Percentiles rank a stretch among this genome's conserved stretches.
Conservation (phyloP, 257 asterid species). For the Craterostigma plantagineum region DNA sequence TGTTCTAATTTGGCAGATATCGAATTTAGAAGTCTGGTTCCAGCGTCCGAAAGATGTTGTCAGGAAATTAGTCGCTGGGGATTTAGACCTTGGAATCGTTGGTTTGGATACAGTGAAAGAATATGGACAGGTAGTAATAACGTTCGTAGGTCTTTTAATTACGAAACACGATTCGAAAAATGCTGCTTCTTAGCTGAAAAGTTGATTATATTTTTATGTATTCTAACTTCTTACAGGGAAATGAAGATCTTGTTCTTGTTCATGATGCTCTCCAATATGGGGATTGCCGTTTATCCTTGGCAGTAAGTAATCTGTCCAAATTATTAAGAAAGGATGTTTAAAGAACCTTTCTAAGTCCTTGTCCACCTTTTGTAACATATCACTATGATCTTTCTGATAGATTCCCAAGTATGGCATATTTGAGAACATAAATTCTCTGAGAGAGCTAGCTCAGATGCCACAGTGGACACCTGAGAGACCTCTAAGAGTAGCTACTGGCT, state of each 20-base stretch:
- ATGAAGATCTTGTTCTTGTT: constrained; percentile 79
- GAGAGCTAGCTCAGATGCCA: constrained; percentile 82
- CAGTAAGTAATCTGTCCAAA: constrained; percentile 30
- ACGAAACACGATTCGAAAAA: neutral
- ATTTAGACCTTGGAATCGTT: constrained; percentile 93
- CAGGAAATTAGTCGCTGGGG: constrained; percentile 84
- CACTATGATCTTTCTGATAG: constrained; percentile 19
- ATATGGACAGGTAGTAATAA: constrained; percentile 54
- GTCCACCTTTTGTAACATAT: constrained; percentile 2
- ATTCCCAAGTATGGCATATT: constrained; percentile 75
- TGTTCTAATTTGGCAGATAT: constrained; percentile 30
- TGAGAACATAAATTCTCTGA: constrained; percentile 43
- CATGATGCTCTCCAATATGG: constrained; percentile 87
- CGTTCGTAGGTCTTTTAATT: neutral
- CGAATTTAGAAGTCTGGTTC: constrained; percentile 86
- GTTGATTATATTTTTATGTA: constrained; percentile 5
- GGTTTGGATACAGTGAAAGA: constrained; percentile 78
- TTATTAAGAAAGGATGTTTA: neutral
- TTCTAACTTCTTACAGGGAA: constrained; percentile 32
- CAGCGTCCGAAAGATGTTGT: constrained; percentile 96
- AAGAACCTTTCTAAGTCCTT: neutral
- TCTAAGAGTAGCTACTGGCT: constrained; percentile 89
- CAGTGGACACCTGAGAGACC: constrained; percentile 96
- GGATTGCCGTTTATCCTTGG: constrained; percentile 85
- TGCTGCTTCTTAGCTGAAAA: neutral